Conservation (phyloP, 441 rosid species). For the Viola pubescens region DNA sequence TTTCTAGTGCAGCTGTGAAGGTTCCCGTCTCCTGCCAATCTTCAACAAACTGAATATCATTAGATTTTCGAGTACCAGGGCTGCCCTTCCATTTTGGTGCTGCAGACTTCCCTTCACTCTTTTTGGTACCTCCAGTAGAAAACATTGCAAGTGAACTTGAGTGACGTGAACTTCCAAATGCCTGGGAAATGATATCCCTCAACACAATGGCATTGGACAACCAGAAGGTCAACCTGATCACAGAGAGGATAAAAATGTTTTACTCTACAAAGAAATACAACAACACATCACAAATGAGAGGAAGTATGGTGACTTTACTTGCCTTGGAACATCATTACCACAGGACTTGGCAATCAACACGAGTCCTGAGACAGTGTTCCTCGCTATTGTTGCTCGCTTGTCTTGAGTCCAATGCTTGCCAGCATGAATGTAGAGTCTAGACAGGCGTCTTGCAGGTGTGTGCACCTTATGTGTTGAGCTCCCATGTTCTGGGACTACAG, state of each 20-base stretch:
- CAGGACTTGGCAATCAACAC: constrained; percentile 68
- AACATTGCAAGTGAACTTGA: constrained; percentile 29
- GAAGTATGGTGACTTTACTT: constrained; percentile 10
- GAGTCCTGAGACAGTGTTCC: constrained; percentile 63
- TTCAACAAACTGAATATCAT: constrained; percentile 32
- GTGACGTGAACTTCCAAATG: constrained; percentile 48
- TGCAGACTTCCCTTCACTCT: constrained; percentile 33
- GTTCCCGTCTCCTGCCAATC: constrained; percentile 82
- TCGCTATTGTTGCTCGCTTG: constrained; percentile 58
- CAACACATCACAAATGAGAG: background rate
- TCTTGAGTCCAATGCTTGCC: constrained; percentile 62
- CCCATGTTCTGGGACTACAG: constrained; percentile 76
- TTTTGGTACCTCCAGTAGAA: constrained; percentile 33
- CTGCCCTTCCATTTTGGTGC: constrained; percentile 37
- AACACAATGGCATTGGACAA: constrained; percentile 67
- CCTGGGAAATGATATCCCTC: constrained; percentile 59
- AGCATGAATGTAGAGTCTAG: constrained; percentile 75
- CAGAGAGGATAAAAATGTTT: constrained; percentile 17
- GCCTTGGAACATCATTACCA: constrained; percentile 86
- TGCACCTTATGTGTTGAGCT: constrained; percentile 85
- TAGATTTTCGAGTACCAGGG: constrained; percentile 23
- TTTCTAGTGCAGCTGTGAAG: constrained; percentile 49
- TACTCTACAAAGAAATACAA: constrained; percentile 11
- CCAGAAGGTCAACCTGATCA: constrained; percentile 79
- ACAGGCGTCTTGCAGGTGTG: constrained; percentile 70